phyloP scores from a whole-genome alignment of 2,329 filamentous ascomycete genomes.

The Dryadomyces sulphureus region DNA sequence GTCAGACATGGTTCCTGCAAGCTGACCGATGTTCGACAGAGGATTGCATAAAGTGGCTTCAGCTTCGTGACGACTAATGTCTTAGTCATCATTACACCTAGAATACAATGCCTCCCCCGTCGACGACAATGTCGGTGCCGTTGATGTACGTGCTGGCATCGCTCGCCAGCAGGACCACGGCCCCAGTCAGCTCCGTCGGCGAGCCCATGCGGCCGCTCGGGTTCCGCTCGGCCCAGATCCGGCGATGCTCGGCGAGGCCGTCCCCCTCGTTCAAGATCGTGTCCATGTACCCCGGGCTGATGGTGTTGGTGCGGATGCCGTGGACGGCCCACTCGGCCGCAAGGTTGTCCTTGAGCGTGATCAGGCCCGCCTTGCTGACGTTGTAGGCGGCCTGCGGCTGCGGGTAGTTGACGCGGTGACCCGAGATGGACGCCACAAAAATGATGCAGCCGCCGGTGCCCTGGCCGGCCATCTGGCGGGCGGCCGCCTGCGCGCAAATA shows the following conservation, averaged over 20 bases:
- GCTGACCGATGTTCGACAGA: no score
- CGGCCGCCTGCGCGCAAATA: constrained; percentile 50
- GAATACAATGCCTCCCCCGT: constrained; percentile 29
- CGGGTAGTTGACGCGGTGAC: constrained; percentile 54
- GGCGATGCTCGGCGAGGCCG: constrained; percentile 35
- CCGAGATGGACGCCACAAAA: constrained; percentile 54
- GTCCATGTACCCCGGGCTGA: constrained; percentile 66
- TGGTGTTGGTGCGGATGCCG: constrained; percentile 56
- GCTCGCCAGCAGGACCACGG: constrained; percentile 45
- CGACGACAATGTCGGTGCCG: constrained; percentile 49
- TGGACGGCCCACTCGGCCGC: constrained; percentile 60
- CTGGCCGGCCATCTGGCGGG: constrained; percentile 35
- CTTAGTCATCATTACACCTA: no score
- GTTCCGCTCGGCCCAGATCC: constrained; percentile 42
- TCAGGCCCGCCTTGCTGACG: constrained; percentile 51
- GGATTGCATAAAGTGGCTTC: no score
- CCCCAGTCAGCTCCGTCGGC: constrained; percentile 47
- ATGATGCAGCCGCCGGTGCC: constrained; percentile 44
- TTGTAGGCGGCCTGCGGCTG: constrained; percentile 63
- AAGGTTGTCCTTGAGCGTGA: constrained; percentile 47
- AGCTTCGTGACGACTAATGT: no score
- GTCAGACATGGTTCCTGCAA: no score
- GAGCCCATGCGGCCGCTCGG: constrained; percentile 51
- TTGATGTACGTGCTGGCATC: constrained; percentile 52
- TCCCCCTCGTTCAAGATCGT: constrained; percentile 57